Base-by-base conservation (phyloP, 2,329 filamentous ascomycete genomes). In the Fusarium dimerum region DNA sequence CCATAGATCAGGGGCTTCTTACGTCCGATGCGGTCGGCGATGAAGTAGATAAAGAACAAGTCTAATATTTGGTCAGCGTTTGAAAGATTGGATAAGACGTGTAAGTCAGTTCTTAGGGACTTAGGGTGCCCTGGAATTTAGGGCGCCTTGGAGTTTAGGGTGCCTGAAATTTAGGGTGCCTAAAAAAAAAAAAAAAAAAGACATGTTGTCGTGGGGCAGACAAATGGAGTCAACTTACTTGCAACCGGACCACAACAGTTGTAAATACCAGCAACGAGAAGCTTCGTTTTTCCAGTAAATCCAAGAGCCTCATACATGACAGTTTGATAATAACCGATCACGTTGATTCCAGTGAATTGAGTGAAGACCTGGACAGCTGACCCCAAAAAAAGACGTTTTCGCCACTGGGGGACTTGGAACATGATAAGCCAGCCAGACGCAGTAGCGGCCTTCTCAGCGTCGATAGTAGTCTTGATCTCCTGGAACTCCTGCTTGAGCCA, bases 1-100 rank as follows among this genome's bases (percentile, higher is more conserved):
- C 86, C 86, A 57, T 86, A 79, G 20, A 89, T 71, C 79, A 90
- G 87, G 49, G 88, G 77, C 57, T 78, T 77, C 10, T 86, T 78
- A 41, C 87, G 81, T 9, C 84, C 84, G 8, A 84, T 79, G 8
- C 78, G 77, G 66, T 86, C 83, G 46, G 85, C 79, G 38, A 85
- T 74, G 65, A 83, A 81, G 15, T 74, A 71, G 29, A 75, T 84
- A 66, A 85, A 86, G 68, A 83, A 66, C 30, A 80, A 64, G 63
- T 84, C 73, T 72, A n/a, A 4, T 36, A 2, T 10, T 10, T 15
- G 42, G 54, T 34, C 7, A 26, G 20, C 7, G 7, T 26, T 26
- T 26, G 20, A 26, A 7, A 5, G 20, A 5, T 26, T 26, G 20
- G 20, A n/a, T n/a, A n/a, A n/a, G 20, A 26, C 20, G 20, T 26